Evolutionary conservation across 148 eudicot genomes (phyloP).

Genomic region (Camellia lanceoleosa): DNA sequence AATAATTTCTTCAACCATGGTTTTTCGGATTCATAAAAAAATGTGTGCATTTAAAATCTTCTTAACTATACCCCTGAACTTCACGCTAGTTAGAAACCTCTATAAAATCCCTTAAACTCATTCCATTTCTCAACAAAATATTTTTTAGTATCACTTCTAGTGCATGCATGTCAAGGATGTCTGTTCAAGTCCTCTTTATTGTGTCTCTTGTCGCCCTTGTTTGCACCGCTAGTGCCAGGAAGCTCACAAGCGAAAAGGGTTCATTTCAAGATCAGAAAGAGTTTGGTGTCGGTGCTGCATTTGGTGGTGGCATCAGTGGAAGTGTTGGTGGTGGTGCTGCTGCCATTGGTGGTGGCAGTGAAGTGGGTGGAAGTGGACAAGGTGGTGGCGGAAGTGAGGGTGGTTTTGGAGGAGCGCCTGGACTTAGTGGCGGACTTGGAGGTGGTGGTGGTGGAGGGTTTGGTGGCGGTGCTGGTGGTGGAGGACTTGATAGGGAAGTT

Average conservation of each 20-base stretch:
- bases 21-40: too few species aligned
- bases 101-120: background rate
- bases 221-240: slow-evolving; percentile 17
- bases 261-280: slow-evolving; percentile 17
- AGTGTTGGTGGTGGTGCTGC: slow-evolving; percentile 11
- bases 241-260: slow-evolving; percentile 8
- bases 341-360: slow-evolving; percentile 8
- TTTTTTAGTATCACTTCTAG: background rate
- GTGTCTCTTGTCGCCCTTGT: slow-evolving; percentile 19
- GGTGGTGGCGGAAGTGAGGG: background rate
- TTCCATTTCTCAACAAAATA: background rate
- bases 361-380: background rate
- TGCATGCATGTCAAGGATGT: background rate
- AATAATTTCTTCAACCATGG: too few species aligned
- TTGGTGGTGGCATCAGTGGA: slow-evolving; percentile 9
- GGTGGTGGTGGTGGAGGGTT: slow-evolving; percentile 21
- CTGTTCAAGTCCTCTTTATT: slow-evolving; percentile 16
- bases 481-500: slow-evolving; percentile 7
- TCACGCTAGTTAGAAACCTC: background rate
- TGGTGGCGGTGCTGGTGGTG: slow-evolving; percentile 17
- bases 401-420: background rate
- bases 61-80: background rate
- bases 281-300: background rate
- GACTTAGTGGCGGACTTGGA: slow-evolving; percentile 3
- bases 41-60: background rate